Evolutionary conservation across 2,329 filamentous ascomycete species (phyloP).

Genomic region (Fusarium beomiforme): DNA sequence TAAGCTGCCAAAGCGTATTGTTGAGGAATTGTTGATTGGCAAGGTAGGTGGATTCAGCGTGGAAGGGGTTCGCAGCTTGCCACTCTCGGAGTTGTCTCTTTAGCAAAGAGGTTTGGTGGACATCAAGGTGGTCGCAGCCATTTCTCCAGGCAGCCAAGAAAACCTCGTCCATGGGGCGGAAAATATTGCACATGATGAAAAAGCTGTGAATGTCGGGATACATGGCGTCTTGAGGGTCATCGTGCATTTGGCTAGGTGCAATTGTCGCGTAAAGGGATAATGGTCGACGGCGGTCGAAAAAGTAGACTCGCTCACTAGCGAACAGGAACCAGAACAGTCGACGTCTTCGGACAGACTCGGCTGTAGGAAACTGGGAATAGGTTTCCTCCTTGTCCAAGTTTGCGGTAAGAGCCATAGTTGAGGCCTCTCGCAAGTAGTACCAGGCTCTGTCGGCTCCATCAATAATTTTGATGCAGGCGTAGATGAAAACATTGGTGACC

Average conservation of each 20-base stretch:
- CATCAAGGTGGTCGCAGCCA: slow-evolving; percentile 65
- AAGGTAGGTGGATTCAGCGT: slow-evolving; percentile 63
- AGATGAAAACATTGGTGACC: slow-evolving; percentile 82
- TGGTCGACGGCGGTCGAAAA: slow-evolving; percentile 75
- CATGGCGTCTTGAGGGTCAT: slow-evolving; percentile 67
- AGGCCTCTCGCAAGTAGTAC: slow-evolving; percentile 82
- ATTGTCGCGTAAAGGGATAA: slow-evolving; percentile 76
- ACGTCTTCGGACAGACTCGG: slow-evolving; percentile 71
- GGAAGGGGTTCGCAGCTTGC: slow-evolving; percentile 56
- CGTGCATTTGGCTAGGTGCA: slow-evolving; percentile 68
- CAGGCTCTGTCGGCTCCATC: slow-evolving; percentile 70
- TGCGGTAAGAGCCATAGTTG: slow-evolving; percentile 71
- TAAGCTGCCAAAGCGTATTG: slow-evolving; percentile 71
- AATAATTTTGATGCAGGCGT: slow-evolving; percentile 65
- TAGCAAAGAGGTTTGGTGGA: slow-evolving; percentile 65
- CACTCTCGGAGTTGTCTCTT: slow-evolving; percentile 69
- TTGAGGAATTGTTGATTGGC: slow-evolving; percentile 74
- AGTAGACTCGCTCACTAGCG: slow-evolving; percentile 77
- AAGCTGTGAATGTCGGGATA: slow-evolving; percentile 65
- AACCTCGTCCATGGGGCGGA: slow-evolving; percentile 72
- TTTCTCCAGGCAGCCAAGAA: slow-evolving; percentile 75
- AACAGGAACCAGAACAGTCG: slow-evolving; percentile 80
- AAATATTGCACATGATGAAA: slow-evolving; percentile 69
- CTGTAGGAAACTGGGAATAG: slow-evolving; percentile 66
- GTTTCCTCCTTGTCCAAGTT: slow-evolving; percentile 71